Base-by-base conservation (phyloP, 306 rosid genomes). In the Vigna nakashimae region DNA sequence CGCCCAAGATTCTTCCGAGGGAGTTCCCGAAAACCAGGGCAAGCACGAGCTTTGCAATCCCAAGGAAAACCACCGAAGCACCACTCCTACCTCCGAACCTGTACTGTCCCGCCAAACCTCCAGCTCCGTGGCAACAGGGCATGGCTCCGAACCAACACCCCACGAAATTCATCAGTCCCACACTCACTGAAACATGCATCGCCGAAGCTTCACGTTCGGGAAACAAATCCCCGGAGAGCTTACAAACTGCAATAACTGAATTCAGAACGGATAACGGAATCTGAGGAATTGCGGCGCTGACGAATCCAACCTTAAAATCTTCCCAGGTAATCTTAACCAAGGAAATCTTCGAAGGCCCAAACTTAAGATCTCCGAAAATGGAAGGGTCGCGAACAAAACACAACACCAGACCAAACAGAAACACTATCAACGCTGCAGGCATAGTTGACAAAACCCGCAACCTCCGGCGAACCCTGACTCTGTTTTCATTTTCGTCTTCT, bases 101-200 rank as follows among this genome's bases (percentile, higher is more conserved):
- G 64, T 92, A 92, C 43, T 90, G 97, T 6, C 97, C 97, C 0
- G 97, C 97, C 2, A 92, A 85, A 13, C 97, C 97, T 0, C 97
- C 97, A 0, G 97, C 97, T 4, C 96, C 96, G 50, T 92, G 97
- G 73, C 97, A 92, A 18, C 91, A 91, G 9, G 97, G 96, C 96
- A 92, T 89, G 28, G 97, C 96, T 18, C 97, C 97, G 71, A 92
- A 90, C 97, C 97, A 92, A 83, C 97, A 92, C 4, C 96, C 96
- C 0, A 92, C 88, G 4, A 90, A 88, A 74, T 92, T 92, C 97
- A 92, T 90, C 0, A 90, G 5, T 9, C 90, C 97, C 1, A 90
- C 95, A 18, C 94, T 92, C 0, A 88, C 62, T 0, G 97, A 90
- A 52, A 92, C 95, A 8, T 59, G 82, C 91, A 50, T 84, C 1